These are phyloP conservation scores for Cardamine occulta DNA, from an alignment of 345 rosid genomes.

Conservation along the genomic window DNA sequence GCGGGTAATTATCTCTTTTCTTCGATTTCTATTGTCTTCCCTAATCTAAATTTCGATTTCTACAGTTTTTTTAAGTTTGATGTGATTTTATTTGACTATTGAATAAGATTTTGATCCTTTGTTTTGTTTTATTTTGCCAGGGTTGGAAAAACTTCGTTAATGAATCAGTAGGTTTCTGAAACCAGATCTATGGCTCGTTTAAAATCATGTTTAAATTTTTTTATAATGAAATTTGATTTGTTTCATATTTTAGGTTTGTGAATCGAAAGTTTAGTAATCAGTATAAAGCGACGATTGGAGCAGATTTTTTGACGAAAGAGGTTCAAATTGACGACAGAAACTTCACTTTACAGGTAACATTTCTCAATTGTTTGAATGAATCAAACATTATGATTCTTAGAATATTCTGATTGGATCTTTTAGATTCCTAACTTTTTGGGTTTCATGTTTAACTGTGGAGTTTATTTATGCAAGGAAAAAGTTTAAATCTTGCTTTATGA, in stretches of 20 bases:
- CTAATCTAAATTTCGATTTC: background rate
- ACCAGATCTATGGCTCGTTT: slow-evolving; percentile 18
- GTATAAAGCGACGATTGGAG: slow-evolving; percentile 95
- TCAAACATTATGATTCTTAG: slow-evolving; percentile 13
- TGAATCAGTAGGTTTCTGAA: slow-evolving; percentile 78
- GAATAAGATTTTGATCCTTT: slow-evolving; percentile 7
- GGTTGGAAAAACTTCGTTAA: slow-evolving; percentile 93
- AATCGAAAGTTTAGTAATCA: slow-evolving; percentile 90
- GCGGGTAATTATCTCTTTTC: slow-evolving; percentile 57
- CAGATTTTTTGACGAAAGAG: slow-evolving; percentile 93
- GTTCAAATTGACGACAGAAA: slow-evolving; percentile 84
- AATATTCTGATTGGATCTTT: slow-evolving; percentile 28
- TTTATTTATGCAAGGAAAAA: background rate
- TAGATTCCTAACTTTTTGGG: background rate
- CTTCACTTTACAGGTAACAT: slow-evolving; percentile 86
- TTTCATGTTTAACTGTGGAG: background rate
- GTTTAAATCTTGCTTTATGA: background rate
- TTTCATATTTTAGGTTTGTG: slow-evolving; percentile 63
- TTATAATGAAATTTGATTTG: background rate
- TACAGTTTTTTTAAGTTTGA: background rate
- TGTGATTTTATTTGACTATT: background rate
- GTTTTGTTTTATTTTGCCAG: slow-evolving; percentile 37
- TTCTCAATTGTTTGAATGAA: background rate
- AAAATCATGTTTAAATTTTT: background rate
- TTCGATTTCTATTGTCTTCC: background rate